Percentiles rank a stretch among this genome's conserved stretches.
These are phyloP conservation scores for Botryococcus braunii DNA, from an alignment of 163 green algal species.

Conservation along the genomic window DNA sequence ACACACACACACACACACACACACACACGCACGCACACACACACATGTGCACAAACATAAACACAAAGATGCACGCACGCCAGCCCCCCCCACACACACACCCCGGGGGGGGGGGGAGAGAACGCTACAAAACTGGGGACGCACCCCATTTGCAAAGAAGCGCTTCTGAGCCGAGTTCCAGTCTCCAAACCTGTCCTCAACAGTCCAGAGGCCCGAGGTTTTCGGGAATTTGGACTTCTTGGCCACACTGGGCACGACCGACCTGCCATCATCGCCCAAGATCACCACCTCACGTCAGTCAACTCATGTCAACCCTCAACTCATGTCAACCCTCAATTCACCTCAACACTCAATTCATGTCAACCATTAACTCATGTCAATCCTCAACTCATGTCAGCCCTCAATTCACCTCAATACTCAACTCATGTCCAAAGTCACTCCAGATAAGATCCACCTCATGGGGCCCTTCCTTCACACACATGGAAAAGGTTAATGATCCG, in stretches of 20 bases:
- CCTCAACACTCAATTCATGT: not conserved
- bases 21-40: not conserved
- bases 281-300: not conserved
- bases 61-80: not conserved
- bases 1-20: no score
- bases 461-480: no score
- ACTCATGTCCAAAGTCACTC: not conserved
- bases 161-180: conserved; percentile 49
- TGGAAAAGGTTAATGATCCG: no score
- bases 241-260: conserved; percentile 21
- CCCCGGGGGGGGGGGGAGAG: not conserved
- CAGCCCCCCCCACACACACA: not conserved
- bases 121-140: not conserved
- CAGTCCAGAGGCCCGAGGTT: conserved; percentile 48
- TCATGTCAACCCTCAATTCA: not conserved
- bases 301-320: not conserved
- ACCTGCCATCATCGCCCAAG: conserved; percentile 9
- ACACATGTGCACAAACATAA: not conserved
- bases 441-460: no score
- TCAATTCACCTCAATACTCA: no score
- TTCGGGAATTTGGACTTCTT: conserved; percentile 17
- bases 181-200: conserved; percentile 60
- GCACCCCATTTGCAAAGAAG: conserved; percentile 55
- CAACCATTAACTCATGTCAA: not conserved
- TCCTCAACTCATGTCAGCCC: not conserved